phyloP scores from a whole-genome alignment of 345 rosid species.

The Crucihimalaya himalaica region DNA sequence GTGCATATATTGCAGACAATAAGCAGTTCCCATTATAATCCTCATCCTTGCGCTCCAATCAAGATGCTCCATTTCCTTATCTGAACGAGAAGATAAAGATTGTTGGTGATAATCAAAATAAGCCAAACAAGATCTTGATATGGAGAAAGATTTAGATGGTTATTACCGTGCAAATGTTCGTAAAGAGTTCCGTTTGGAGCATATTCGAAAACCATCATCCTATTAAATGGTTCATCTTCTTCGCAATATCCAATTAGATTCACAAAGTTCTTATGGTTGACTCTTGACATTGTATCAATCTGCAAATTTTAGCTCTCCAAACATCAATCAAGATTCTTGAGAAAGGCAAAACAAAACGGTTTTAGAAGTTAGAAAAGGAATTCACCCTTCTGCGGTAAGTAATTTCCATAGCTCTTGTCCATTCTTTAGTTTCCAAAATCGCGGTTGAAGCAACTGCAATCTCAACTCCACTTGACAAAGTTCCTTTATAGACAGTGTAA shows the following conservation, averaged over 20 bases:
- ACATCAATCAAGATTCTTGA: slow-evolving; percentile 9
- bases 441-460: slow-evolving; percentile 74
- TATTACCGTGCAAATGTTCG: slow-evolving; percentile 88
- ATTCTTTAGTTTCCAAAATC: slow-evolving; percentile 54
- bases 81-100: slow-evolving; percentile 45
- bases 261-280: slow-evolving; percentile 93
- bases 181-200: slow-evolving; percentile 88
- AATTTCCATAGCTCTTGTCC: slow-evolving; percentile 68
- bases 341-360: too few relatives aligned
- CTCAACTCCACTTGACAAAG: slow-evolving; percentile 96
- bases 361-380: too few relatives aligned
- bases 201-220: slow-evolving; percentile 99
- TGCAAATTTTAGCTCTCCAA: slow-evolving; percentile 21
- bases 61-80: slow-evolving; percentile 84
- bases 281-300: slow-evolving; percentile 74
- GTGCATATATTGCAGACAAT: slow-evolving; percentile 90
- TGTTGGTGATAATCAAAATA: neutral
- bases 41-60: slow-evolving; percentile 90
- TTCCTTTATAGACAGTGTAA: slow-evolving; percentile 82
- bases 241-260: slow-evolving; percentile 86
- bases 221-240: slow-evolving; percentile 83
- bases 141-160: neutral
- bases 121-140: neutral
- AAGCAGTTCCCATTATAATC: slow-evolving; percentile 86
- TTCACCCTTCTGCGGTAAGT: slow-evolving; percentile 81